Evolutionary conservation across 768 basidiomycete species (phyloP).

Genomic region (Rhodotorula babjevae): DNA sequence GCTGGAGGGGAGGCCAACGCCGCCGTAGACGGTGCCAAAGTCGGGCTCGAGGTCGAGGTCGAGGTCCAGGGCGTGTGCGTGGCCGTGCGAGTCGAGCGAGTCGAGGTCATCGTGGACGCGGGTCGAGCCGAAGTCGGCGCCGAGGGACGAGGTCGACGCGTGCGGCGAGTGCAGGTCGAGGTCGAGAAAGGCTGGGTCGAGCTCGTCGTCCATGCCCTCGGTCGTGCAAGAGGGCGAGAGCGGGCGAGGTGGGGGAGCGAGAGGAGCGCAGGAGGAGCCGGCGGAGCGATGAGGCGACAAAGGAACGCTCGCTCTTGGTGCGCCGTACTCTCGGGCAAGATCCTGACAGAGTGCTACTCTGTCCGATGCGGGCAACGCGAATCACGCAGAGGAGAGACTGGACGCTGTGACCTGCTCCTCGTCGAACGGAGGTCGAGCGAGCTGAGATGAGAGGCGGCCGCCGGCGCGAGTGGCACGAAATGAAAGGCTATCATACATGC

Average conservation of each 20-base stretch:
- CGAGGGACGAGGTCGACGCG: background rate
- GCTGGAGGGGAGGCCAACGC: background rate
- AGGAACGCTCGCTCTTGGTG: no score
- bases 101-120: background rate
- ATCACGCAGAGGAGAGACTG: no score
- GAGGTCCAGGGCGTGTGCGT: background rate
- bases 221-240: background rate
- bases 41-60: background rate
- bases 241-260: background rate
- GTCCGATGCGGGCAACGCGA: no score
- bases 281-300: background rate
- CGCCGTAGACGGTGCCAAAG: background rate
- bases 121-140: background rate
- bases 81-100: background rate
- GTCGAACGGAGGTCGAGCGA: no score
- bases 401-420: no score
- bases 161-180: background rate
- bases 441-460: no score
- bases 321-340: no score
- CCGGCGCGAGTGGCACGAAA: background rate
- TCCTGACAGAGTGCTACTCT: no score
- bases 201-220: constrained; percentile 19
- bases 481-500: background rate
- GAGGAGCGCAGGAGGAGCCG: background rate
- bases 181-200: constrained; percentile 34